Evolutionary conservation across 371 early-diverging fungal species (phyloP).

Genomic region (Syncephalastrum racemosum): DNA sequence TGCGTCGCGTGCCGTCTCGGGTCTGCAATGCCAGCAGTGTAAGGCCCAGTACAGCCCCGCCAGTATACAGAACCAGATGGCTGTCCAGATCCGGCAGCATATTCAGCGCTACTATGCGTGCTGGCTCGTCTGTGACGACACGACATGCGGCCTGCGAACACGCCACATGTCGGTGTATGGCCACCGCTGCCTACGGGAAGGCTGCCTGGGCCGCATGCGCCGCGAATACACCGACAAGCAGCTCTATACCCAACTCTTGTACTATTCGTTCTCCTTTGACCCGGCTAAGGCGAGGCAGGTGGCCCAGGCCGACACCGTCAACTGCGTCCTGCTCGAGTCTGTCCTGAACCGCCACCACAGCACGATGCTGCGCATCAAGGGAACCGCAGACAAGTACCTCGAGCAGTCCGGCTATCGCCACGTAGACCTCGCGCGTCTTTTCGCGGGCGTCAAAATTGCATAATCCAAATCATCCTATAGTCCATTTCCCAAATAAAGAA

Average conservation of each 20-base stretch:
- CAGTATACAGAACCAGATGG: constrained; percentile 65
- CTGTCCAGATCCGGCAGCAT: constrained; percentile 58
- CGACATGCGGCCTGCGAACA: constrained; percentile 61
- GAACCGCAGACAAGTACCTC: constrained; percentile 55
- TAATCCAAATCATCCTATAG: too few relatives aligned
- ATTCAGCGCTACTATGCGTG: constrained; percentile 73
- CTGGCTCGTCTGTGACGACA: constrained; percentile 79
- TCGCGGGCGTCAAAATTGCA: too few relatives aligned
- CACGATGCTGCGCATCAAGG: constrained; percentile 30
- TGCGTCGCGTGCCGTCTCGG: constrained; percentile 14
- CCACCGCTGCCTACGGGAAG: constrained; percentile 61
- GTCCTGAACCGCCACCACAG: constrained; percentile 25
- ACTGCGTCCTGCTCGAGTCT: constrained; percentile 24
- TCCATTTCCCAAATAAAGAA: too few relatives aligned
- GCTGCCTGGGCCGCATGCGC: constrained; percentile 70
- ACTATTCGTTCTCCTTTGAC: constrained; percentile 43
- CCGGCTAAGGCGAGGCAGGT: constrained; percentile 32
- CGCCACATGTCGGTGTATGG: constrained; percentile 75
- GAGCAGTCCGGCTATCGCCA: constrained; percentile 61
- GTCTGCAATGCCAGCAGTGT: constrained; percentile 68
- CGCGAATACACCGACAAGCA: constrained; percentile 55
- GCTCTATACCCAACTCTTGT: constrained; percentile 51
- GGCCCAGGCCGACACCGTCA: constrained; percentile 9
- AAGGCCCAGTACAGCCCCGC: constrained; percentile 27
- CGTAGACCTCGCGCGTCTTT: constrained; percentile 48